Conservation (phyloP, 495 filamentous ascomycete genomes). For the Aspergillus nidulans region DNA sequence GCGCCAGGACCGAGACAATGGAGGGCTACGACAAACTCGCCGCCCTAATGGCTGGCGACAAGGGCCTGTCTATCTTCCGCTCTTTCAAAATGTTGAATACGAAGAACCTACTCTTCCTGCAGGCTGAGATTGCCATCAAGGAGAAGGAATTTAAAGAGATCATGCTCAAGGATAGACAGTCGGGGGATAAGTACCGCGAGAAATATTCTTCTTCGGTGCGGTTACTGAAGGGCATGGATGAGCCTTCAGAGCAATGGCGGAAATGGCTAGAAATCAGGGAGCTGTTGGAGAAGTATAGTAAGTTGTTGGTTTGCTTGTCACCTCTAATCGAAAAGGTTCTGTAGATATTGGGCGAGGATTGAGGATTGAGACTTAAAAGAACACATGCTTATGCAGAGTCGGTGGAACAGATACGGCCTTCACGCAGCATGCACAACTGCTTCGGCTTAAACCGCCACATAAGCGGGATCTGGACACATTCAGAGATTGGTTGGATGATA, state of each 20-base stretch:
- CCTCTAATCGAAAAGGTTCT: too few relatives aligned
- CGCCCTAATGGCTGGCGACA: slow-evolving; percentile 1
- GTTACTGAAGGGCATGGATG: background rate
- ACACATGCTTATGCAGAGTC: background rate
- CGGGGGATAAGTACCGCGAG: background rate
- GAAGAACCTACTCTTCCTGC: slow-evolving; percentile 4
- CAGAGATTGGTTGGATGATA: background rate
- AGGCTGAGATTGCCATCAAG: background rate
- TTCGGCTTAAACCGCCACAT: slow-evolving; percentile 2
- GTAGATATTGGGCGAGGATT: background rate
- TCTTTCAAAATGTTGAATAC: background rate
- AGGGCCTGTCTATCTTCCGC: slow-evolving; percentile 6
- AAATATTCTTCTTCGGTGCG: background rate
- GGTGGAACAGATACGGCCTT: background rate
- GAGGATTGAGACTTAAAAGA: background rate
- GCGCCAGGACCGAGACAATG: background rate
- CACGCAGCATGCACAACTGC: background rate
- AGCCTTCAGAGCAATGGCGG: background rate
- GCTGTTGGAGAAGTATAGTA: slow-evolving; percentile 9
- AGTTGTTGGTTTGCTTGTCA: too few relatives aligned
- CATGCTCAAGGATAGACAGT: background rate
- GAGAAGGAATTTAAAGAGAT: background rate
- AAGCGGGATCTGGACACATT: background rate
- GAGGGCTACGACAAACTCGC: slow-evolving; percentile 8
- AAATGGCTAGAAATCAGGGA: background rate